Percentiles rank a stretch among this genome's conserved stretches.
Conservation (phyloP, 352 stramenopile species). For the Hyaloperonospora brassicae region DNA sequence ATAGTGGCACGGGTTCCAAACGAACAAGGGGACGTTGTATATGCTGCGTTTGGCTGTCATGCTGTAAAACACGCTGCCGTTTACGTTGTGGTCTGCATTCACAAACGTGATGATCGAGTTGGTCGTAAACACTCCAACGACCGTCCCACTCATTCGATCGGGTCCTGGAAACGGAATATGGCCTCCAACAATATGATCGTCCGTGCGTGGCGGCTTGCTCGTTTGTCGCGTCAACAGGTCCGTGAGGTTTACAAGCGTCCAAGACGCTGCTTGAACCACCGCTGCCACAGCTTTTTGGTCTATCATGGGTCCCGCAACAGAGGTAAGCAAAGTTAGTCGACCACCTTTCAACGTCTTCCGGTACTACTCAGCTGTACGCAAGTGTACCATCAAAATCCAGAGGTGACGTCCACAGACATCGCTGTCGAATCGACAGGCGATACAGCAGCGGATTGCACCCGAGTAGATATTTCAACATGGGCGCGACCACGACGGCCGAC, state of each 20-base stretch:
- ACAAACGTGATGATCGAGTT: slow-evolving; percentile 34
- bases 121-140: slow-evolving; percentile 27
- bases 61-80: slow-evolving; percentile 31
- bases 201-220: slow-evolving; percentile 21
- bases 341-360: not conserved
- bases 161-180: slow-evolving; percentile 27
- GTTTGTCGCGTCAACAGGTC: slow-evolving; percentile 17
- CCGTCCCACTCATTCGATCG: slow-evolving; percentile 20
- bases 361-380: not conserved
- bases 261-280: slow-evolving; percentile 25
- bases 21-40: slow-evolving; percentile 29
- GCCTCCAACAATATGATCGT: slow-evolving; percentile 29
- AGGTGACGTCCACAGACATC: slow-evolving; percentile 32
- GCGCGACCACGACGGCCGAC: slow-evolving; percentile 23
- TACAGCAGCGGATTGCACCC: slow-evolving; percentile 37
- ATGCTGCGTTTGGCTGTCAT: slow-evolving; percentile 35
- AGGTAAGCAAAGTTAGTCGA: not conserved
- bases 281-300: slow-evolving; percentile 29
- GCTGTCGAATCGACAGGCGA: slow-evolving; percentile 26
- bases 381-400: slow-evolving; percentile 26
- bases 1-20: slow-evolving; percentile 38
- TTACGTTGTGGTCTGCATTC: slow-evolving; percentile 35
- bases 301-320: slow-evolving; percentile 3
- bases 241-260: slow-evolving; percentile 24
- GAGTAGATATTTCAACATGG: slow-evolving; percentile 40